These are phyloP conservation scores for Pilatotrama ljubarskyi DNA, from an alignment of 768 basidiomycete species.

Conservation along the genomic window DNA sequence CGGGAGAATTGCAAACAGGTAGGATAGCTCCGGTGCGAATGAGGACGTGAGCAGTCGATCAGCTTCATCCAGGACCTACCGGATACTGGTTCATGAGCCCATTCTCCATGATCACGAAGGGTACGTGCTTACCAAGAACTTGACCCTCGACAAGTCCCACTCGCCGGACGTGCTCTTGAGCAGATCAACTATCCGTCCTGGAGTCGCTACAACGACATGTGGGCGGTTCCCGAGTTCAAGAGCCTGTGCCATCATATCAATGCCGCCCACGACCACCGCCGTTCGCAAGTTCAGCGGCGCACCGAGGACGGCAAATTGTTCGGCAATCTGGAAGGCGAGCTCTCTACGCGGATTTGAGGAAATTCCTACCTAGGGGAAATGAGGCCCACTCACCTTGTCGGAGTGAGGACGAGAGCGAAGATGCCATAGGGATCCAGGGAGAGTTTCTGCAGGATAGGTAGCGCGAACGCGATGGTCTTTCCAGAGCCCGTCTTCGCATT, in stretches of 20 bases:
- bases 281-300: constrained; percentile 78
- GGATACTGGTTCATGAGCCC: neutral
- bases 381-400: constrained; percentile 71
- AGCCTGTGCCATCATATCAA: constrained; percentile 97
- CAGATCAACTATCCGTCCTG: constrained; percentile 92
- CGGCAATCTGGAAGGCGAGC: constrained; percentile 94
- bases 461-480: constrained; percentile 96
- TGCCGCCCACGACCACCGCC: constrained; percentile 91
- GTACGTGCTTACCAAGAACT: constrained; percentile 65
- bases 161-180: constrained; percentile 72
- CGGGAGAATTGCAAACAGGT: constrained; percentile 77
- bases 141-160: constrained; percentile 84
- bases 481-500: constrained; percentile 98
- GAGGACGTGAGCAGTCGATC: constrained; percentile 89
- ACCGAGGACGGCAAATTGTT: constrained; percentile 93
- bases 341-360: constrained; percentile 57
- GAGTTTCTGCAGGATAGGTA: constrained; percentile 90
- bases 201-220: constrained; percentile 94
- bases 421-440: constrained; percentile 92
- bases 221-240: constrained; percentile 82
- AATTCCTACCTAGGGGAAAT: neutral
- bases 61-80: constrained; percentile 92
- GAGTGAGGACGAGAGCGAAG: constrained; percentile 90
- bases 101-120: neutral
- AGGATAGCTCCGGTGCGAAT: constrained; percentile 81